Percentiles rank a stretch among this genome's conserved stretches.
Conservation (phyloP, 2,329 filamentous ascomycete genomes). For the Erysiphe pulchra region DNA sequence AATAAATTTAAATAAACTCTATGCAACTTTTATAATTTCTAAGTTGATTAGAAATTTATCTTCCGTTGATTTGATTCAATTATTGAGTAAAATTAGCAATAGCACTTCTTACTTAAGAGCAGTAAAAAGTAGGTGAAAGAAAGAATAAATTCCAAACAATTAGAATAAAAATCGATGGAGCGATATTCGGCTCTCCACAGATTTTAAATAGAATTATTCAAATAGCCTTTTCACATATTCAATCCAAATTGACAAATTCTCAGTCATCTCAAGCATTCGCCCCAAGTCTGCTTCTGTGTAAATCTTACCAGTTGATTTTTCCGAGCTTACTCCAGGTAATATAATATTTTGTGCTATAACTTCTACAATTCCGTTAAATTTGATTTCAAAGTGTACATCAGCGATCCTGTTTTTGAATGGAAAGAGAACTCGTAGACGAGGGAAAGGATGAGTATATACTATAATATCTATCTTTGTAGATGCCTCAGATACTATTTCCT, state of each 20-base stretch:
- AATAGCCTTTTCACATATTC: conserved; percentile 19
- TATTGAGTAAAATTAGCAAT: too few relatives aligned
- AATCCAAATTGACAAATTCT: conserved; percentile 23
- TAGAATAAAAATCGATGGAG: too few relatives aligned
- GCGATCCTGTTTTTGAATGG: conserved; percentile 8
- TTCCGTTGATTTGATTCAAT: too few relatives aligned
- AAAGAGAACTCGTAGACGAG: conserved; percentile 10
- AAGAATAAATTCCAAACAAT: too few relatives aligned
- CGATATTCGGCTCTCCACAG: too few relatives aligned
- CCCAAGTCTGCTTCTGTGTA: conserved; percentile 15
- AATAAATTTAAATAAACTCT: too few relatives aligned
- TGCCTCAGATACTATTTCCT: conserved; percentile 1
- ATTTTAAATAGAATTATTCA: conserved; percentile 1
- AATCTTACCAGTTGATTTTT: conserved; percentile 2
- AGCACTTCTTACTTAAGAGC: too few relatives aligned
- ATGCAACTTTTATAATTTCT: too few relatives aligned
- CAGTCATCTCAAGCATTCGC: conserved; percentile 20
- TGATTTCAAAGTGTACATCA: conserved; percentile 12
- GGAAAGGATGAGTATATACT: conserved; percentile 10
- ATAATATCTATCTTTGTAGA: conserved; percentile 9
- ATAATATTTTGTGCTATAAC: conserved; percentile 12
- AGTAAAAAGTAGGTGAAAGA: too few relatives aligned
- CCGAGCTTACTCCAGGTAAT: conserved; percentile 5
- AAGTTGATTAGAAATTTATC: too few relatives aligned
- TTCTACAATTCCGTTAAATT: conserved; percentile 10